Base-by-base conservation (phyloP, 2,329 filamentous ascomycete species). In the Xylogone sp. region DNA sequence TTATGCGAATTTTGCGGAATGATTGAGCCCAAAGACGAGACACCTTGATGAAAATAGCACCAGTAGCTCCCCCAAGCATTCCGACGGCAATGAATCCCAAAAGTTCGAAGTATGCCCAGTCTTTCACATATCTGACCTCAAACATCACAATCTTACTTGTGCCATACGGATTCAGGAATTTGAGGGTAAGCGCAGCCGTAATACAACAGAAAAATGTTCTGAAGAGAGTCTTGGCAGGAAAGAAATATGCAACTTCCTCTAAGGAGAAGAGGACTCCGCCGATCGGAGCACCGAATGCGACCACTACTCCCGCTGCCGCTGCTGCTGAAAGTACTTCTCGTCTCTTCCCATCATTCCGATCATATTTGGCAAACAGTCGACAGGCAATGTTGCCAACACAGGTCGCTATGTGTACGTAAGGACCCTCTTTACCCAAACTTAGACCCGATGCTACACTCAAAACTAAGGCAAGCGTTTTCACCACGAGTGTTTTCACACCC, bases 201-300 rank as follows among this genome's bases (percentile, higher is more conserved):
- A 97, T 97, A 69, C 93, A 97, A 74, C 93, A 97, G 71, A 97
- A 97, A 70, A 99, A 99, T 0, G 94, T 97, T 49, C 94, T 79
- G 74, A 99, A 99, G 8, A 99, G 79, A 0, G 93, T 97, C 73
- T 99, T 97, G 5, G 93, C 90, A 0, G 94, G 93, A 68, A 97
- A 97, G 70, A 97, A 97, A 69, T 97, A 97, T 60, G 89, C 84
- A 56, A 97, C 92, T 77, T 97, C 94, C 70, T 99, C 94, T 18
- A 39, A 16, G 43, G 74, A 77, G 62, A 84, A 84, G 3, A 84
- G 66, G 0, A 84, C 80, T 8, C 80, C 80, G 1, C 81, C 81
- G 48, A 84, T 82, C 0, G 81, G 82, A 19, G 81, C 81, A 5
- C 81, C 81, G 56, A 84, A 84, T 0, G 81, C 81, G 0, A 84